phyloP scores from a whole-genome alignment of 768 basidiomycete genomes.

The Fistulinella prunicolor region DNA sequence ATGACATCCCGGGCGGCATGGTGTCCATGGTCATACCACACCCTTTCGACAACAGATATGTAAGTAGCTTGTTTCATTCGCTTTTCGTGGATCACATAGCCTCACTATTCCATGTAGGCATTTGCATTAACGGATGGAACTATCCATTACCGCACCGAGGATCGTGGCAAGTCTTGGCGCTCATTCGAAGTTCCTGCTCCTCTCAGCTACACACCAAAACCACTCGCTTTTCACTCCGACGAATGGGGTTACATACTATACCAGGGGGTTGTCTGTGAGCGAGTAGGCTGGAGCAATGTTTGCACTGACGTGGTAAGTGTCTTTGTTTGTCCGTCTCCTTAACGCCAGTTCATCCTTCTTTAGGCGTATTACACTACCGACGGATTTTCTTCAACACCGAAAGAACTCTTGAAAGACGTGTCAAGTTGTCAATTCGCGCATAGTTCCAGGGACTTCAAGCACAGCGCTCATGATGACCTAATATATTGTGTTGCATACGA shows the following conservation, averaged over 20 bases:
- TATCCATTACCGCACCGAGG: conserved; percentile 83
- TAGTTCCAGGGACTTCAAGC: conserved; percentile 78
- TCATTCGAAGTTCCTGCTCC: conserved; percentile 67
- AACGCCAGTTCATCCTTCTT: conserved; percentile 8
- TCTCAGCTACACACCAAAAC: conserved; percentile 43
- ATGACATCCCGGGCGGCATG: conserved; percentile 52
- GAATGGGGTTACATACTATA: conserved; percentile 77
- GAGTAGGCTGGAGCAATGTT: conserved; percentile 46
- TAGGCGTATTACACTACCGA: conserved; percentile 90
- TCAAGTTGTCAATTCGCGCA: conserved; percentile 87
- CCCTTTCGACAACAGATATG: conserved; percentile 77
- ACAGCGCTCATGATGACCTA: conserved; percentile 67
- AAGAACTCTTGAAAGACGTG: conserved; percentile 65
- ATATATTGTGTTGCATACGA: conserved; percentile 93
- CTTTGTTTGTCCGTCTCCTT: not conserved
- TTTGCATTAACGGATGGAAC: conserved; percentile 77
- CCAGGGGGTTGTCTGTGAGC: conserved; percentile 67
- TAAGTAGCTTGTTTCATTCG: conserved; percentile 32
- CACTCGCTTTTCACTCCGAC: conserved; percentile 87
- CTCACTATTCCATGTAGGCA: conserved; percentile 48
- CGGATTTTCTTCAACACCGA: conserved; percentile 62
- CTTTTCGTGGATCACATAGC: conserved; percentile 1
- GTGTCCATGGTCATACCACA: conserved; percentile 79
- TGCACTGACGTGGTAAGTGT: conserved; percentile 70
- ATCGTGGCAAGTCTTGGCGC: conserved; percentile 87